These are phyloP conservation scores for Symbiodinium natans DNA, from an alignment of 73 alveolate species.

Conservation along the genomic window DNA sequence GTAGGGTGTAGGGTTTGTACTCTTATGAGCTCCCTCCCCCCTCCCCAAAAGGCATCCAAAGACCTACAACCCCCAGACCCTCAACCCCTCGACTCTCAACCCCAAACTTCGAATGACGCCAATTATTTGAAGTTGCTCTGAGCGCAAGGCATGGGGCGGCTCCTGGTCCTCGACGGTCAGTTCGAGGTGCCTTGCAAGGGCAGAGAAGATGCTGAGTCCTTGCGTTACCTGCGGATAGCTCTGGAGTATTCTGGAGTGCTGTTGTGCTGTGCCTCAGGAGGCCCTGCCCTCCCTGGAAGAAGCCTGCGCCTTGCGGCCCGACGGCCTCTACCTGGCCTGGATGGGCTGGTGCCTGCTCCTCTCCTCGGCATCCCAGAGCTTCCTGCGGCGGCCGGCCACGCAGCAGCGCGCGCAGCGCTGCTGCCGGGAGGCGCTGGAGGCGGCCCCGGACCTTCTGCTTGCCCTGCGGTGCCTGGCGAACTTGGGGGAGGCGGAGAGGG, in stretches of 20 bases:
- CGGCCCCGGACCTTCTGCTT: not conserved
- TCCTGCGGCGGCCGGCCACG: conserved; percentile 19
- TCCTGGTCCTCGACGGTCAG: not conserved
- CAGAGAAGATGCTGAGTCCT: no score
- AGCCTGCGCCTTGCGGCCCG: conserved; percentile 13
- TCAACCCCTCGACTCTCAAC: not conserved
- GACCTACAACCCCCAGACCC: not conserved
- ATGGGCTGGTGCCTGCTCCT: conserved; percentile 50
- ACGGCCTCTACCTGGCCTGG: conserved; percentile 32
- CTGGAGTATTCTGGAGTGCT: no score
- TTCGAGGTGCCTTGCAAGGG: no score
- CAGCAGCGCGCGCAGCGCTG: conserved; percentile 15
- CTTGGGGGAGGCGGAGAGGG: not conserved
- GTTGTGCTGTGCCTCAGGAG: conserved; percentile 7
- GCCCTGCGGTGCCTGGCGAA: conserved; percentile 54
- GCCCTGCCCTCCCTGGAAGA: conserved; percentile 26
- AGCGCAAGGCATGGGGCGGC: not conserved
- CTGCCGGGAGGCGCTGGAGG: conserved; percentile 36
- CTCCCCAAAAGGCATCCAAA: no score
- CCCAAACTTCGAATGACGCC: not conserved
- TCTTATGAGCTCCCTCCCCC: no score
- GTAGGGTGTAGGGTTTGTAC: not conserved
- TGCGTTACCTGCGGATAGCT: not conserved
- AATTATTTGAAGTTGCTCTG: no score
- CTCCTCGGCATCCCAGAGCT: conserved; percentile 27